Percentiles rank a stretch among this genome's conserved stretches.
phyloP scores from a whole-genome alignment of 2,329 filamentous ascomycete species.

The Diaporthe sp. region DNA sequence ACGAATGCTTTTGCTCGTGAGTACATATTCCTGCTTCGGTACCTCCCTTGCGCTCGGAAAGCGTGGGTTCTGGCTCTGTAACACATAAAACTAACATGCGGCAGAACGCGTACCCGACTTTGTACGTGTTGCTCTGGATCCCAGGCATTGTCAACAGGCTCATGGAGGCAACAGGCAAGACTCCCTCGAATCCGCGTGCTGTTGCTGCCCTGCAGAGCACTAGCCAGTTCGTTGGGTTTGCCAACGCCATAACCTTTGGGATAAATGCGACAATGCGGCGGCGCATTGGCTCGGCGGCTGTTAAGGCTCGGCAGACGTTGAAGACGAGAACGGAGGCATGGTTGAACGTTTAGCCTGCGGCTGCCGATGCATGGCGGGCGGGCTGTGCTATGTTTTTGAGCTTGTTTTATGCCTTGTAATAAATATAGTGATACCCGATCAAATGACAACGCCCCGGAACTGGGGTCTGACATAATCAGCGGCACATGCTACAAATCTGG shows the following conservation, averaged over 20 bases:
- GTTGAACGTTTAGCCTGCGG: constrained; percentile 9
- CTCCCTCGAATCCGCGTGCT: not conserved
- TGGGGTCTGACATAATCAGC: not conserved
- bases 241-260: constrained; percentile 28
- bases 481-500: not conserved
- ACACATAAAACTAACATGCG: not conserved
- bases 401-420: not conserved
- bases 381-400: not conserved
- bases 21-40: not conserved
- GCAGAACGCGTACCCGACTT: constrained; percentile 25
- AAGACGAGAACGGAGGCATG: constrained; percentile 4
- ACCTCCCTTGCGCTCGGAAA: not conserved
- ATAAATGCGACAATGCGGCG: constrained; percentile 18
- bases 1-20: constrained; percentile 18
- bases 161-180: constrained; percentile 20
- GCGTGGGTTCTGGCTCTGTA: not conserved
- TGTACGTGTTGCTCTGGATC: constrained; percentile 28
- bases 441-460: not conserved
- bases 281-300: constrained; percentile 17
- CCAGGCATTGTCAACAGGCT: constrained; percentile 28
- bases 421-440: constrained; percentile 10
- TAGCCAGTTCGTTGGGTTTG: constrained; percentile 32
- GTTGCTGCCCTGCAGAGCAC: constrained; percentile 21
- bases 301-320: not conserved
- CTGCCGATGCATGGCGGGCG: not conserved